phyloP scores from a whole-genome alignment of 768 basidiomycete genomes.

The Naganishia antarctica region DNA sequence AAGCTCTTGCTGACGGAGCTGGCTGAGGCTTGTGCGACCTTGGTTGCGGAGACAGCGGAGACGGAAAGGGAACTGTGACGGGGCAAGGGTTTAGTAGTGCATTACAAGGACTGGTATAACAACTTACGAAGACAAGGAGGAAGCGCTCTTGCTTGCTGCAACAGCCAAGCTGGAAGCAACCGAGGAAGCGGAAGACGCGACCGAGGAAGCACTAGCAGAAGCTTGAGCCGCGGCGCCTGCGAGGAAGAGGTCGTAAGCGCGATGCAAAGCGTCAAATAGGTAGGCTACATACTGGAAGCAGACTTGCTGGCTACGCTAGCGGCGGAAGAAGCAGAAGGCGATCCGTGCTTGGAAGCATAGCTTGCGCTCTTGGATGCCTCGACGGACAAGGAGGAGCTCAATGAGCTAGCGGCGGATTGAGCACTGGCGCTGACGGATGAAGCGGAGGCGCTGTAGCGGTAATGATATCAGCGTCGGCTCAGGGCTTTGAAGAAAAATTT shows the following conservation, averaged over 20 bases:
- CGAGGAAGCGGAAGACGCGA: conserved; percentile 40
- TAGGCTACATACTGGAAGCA: conserved; percentile 20
- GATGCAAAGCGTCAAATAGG: conserved; percentile 2
- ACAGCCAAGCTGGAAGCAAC: conserved; percentile 32
- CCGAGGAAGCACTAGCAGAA: conserved; percentile 31
- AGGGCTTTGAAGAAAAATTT: too few relatives aligned
- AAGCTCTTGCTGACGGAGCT: conserved; percentile 36
- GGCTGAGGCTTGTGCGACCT: conserved; percentile 35
- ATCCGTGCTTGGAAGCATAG: conserved; percentile 43
- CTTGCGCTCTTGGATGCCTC: conserved; percentile 41
- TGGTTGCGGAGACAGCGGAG: conserved; percentile 39
- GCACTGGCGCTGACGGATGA: conserved; percentile 40
- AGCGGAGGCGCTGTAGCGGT: conserved; percentile 48
- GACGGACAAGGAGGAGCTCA: conserved; percentile 41
- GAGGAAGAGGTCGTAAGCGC: conserved; percentile 23
- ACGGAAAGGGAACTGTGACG: conserved; percentile 31
- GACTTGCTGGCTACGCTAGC: conserved; percentile 34
- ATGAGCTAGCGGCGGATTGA: conserved; percentile 40
- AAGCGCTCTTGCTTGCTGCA: conserved; percentile 32
- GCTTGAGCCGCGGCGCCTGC: conserved; percentile 25
- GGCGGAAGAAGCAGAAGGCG: conserved; percentile 33
- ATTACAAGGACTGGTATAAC: neutral
- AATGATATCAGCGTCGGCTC: too few relatives aligned
- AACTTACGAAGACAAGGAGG: conserved; percentile 33
- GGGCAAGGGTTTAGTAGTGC: neutral